Evolutionary conservation across 345 rosid genomes (phyloP), one percentile per base, ranked within the genome.

Genomic region (Gossypium sturtianum): DNA sequence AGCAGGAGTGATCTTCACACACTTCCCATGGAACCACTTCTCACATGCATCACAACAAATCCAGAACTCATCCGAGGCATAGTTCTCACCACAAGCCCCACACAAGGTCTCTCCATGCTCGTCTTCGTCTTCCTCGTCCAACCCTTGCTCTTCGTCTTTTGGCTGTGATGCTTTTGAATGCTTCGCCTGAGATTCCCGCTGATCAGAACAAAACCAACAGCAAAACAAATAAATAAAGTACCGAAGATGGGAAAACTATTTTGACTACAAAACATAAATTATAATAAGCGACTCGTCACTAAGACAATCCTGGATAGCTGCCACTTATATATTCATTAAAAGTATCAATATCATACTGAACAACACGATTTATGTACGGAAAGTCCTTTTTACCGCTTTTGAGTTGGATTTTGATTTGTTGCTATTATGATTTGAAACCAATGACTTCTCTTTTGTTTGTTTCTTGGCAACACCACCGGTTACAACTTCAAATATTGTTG

Each of bases 1-100:
- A 13, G 92, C 89, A 3, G 92, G 92, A 9, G 92, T 89, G 62
- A 89, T 84, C 84, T 85, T 87, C 66, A 89, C 92, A 64, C 92
- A 87, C 83, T 84, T 81, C 27, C 92, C 90, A 78, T 88, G 92
- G 85, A 88, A 92, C 96, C 97, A 92, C 66, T 79, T 89, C 81
- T 84, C 89, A 27, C 97, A 90, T 29, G 84, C 59, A 76, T 92
- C 97, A 27, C 97, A 92, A 74, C 89, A 89, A 49, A 92, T 92
- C 97, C 95, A 92, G 85, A 92, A 92, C 70, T 90, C 95, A 63
- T 87, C 90, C 2, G 87, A 17, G 8, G 82, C 96, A 69, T 88
- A 90, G 83, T 87, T 90, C 82, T 90, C 92, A 27, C 92, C 91
- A 74, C 96, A 92, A 12, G 90, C 89, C 49, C 90, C 88, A 12